Conservation (phyloP, 2,329 filamentous ascomycete genomes). For the Pezicula radicicola region DNA sequence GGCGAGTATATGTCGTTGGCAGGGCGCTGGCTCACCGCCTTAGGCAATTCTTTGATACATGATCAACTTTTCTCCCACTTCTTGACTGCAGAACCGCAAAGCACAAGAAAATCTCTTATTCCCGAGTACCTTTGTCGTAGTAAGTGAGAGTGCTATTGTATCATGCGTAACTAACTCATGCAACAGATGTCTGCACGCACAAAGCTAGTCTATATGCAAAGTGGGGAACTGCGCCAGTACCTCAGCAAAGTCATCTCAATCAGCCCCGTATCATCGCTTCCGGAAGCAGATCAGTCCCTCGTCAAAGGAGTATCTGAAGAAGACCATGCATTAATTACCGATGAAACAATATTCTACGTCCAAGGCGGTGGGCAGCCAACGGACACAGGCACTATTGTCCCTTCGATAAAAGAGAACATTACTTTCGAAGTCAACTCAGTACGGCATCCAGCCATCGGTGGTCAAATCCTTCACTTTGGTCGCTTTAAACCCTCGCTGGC, state of each 20-base stretch:
- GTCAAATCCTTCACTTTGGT: constrained; percentile 64
- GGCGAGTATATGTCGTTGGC: no score
- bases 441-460: constrained; percentile 49
- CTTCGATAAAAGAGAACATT: background rate
- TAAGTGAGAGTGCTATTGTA: no score
- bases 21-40: no score
- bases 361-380: constrained; percentile 74
- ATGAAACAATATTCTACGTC: constrained; percentile 70
- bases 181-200: constrained; percentile 4
- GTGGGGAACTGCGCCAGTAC: constrained; percentile 8
- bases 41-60: no score
- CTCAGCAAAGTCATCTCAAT: constrained; percentile 13
- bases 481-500: constrained; percentile 38
- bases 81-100: no score
- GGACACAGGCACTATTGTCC: constrained; percentile 57
- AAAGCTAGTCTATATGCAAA: constrained; percentile 12
- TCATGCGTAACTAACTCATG: no score
- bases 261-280: constrained; percentile 13
- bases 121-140: no score
- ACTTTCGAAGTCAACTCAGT: constrained; percentile 53
- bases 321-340: constrained; percentile 56
- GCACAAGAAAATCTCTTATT: no score
- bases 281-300: constrained; percentile 32
- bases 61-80: no score
- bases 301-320: constrained; percentile 53